Base-by-base conservation (phyloP, 768 basidiomycete genomes). In the Mycena rebaudengoi region DNA sequence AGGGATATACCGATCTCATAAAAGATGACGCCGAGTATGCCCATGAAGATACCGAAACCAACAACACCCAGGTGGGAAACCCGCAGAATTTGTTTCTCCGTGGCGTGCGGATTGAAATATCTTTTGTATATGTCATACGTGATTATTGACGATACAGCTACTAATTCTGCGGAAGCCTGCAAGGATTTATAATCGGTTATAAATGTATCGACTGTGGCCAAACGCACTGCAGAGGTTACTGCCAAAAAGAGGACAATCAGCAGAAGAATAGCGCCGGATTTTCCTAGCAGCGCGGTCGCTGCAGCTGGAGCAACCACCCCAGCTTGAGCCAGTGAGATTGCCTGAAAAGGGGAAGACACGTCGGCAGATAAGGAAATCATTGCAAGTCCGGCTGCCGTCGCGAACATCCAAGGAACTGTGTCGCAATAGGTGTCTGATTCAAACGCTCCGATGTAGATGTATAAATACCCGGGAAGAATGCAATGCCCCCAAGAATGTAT, bases 371-470 rank as follows among this genome's bases (percentile, higher is more conserved):
- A 64, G 0, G 77, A 76, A 14, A 73, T 70, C 1, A 75, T 75
- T 1, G 71, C 74, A 11, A 82, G 74, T n/a, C 81, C 81, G 43
- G 80, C 71, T 21, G 76, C 76, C 0, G 80, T 81, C n/a, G 78
- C 80, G 60, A 82, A 80, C 3, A 75, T 76, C 73, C 78, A 82
- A 5, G 82, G 82, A 12, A 82, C 76, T 51, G 7, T 7, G 8
- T 21, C 1, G 2, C 26, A 33, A 35, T 53, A 32, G 39, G 51
- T 14, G 7, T n/a, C 2, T 4, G 16, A 16, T 29, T 18, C 6
- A 18, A 16, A 4, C 32, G 33, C 14, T 37, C 5, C 21, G 35
- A 53, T 4, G 18, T 21, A 21, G 5, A 37, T 2, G 26, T n/a
- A 5, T 18, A 14, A 40, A 44, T 52, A 51, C 58, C 58, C 4